Evolutionary conservation across 2,329 filamentous ascomycete species (phyloP).

Genomic region (Microdochium trichocladiopsis): DNA sequence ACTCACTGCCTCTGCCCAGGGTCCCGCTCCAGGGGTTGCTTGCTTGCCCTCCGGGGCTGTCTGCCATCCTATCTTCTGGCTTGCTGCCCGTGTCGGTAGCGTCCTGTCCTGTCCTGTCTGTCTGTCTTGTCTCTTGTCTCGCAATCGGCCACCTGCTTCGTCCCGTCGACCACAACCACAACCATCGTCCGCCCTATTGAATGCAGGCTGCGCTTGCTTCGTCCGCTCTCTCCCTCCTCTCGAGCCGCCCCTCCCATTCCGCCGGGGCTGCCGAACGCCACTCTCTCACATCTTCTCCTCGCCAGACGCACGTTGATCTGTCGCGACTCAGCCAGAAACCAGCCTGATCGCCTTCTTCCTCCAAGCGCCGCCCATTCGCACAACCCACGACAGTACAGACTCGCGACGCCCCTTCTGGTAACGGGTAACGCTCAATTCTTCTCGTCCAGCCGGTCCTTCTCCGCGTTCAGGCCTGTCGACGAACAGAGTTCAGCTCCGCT

Average conservation of each 20-base stretch:
- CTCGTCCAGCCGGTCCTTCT: not conserved
- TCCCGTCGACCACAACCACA: not conserved
- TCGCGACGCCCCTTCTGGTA: not conserved
- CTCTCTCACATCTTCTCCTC: conserved; percentile 3
- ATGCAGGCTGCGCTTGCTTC: not conserved
- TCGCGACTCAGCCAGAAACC: not conserved
- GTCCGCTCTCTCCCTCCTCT: conserved; percentile 3
- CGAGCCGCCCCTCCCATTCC: conserved; percentile 13
- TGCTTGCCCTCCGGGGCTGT: not conserved
- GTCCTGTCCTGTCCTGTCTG: not conserved
- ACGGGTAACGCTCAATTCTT: not conserved
- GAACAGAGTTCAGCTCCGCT: not conserved
- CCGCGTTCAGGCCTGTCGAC: not conserved
- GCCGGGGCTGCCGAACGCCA: conserved; percentile 4
- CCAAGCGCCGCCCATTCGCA: not conserved
- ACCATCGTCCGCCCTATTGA: not conserved
- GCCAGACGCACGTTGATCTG: conserved; percentile 1
- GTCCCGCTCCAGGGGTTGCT: too few relatives aligned
- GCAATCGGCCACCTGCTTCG: not conserved
- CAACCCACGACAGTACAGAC: not conserved
- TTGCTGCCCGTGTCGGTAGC: not conserved
- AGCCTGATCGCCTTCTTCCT: not conserved
- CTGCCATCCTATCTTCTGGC: too few relatives aligned
- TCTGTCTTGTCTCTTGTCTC: not conserved
- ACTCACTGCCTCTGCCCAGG: too few relatives aligned